These are phyloP conservation scores for Begonia masoniana DNA, from an alignment of 306 rosid species.

Conservation along the genomic window DNA sequence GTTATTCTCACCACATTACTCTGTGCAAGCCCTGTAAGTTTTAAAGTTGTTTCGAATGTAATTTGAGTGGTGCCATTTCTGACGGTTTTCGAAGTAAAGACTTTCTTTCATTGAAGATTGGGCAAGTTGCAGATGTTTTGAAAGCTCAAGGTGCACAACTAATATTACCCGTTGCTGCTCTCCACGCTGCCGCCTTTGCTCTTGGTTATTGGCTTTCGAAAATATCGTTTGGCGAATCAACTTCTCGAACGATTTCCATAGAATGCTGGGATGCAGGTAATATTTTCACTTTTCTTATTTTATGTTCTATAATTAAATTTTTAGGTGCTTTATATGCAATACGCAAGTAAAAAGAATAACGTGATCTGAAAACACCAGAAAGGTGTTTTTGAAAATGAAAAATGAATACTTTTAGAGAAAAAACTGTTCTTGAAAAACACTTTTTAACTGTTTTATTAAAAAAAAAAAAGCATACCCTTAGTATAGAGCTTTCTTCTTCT, in stretches of 20 bases:
- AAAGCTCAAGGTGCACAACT: slow-evolving; percentile 78
- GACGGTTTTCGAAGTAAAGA: slow-evolving; percentile 5
- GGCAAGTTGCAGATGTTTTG: slow-evolving; percentile 75
- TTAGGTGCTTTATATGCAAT: no score
- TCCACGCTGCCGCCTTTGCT: slow-evolving; percentile 86
- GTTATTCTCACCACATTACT: slow-evolving; percentile 84
- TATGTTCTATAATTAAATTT: no score
- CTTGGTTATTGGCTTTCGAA: slow-evolving; percentile 77
- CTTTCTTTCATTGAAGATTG: slow-evolving; percentile 45
- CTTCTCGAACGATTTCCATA: slow-evolving; percentile 90
- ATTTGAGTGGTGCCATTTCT: neutral
- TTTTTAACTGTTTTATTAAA: no score
- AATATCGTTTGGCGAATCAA: slow-evolving; percentile 84
- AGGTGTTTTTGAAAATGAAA: no score
- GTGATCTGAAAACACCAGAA: no score
- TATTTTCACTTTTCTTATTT: neutral
- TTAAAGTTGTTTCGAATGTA: neutral
- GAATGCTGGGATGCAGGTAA: slow-evolving; percentile 99
- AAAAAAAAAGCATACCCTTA: no score
- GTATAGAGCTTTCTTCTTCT: no score
- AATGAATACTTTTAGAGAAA: no score
- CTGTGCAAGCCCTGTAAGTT: slow-evolving; percentile 88
- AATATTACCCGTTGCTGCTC: slow-evolving; percentile 64
- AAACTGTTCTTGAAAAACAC: no score
- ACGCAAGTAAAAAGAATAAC: no score